phyloP scores from a whole-genome alignment of 1,284 basidiomycete species.

The Microbotryomycetes sp. region DNA sequence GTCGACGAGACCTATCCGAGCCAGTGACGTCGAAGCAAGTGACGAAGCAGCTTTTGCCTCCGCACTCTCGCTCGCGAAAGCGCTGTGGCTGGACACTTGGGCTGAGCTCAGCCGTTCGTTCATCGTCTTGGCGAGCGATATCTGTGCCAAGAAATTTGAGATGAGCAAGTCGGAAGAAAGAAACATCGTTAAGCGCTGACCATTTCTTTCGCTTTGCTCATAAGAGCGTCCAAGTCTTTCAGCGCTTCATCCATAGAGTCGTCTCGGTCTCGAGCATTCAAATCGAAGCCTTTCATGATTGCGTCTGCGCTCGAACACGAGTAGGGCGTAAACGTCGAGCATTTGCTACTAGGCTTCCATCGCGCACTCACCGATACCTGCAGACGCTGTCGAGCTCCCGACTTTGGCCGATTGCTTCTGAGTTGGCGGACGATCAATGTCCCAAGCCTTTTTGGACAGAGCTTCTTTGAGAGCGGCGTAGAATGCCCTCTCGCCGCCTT shows the following conservation, averaged over 20 bases:
- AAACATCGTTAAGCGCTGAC: constrained; percentile 44
- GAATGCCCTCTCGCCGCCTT: constrained; percentile 77
- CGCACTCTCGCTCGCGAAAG: constrained; percentile 22
- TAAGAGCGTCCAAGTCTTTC: constrained; percentile 81
- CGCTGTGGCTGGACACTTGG: constrained; percentile 17
- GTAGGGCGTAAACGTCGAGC: constrained; percentile 56
- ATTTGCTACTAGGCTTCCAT: constrained; percentile 66
- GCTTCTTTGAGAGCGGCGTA: constrained; percentile 72
- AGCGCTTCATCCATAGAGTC: constrained; percentile 70
- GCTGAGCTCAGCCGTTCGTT: constrained; percentile 48
- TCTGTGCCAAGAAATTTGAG: constrained; percentile 31
- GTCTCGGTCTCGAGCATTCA: constrained; percentile 57
- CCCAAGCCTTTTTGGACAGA: constrained; percentile 74
- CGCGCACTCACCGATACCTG: constrained; percentile 46
- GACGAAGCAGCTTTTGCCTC: constrained; percentile 61
- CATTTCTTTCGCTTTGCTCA: constrained; percentile 89
- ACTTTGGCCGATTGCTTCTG: not conserved
- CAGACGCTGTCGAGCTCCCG: not conserved
- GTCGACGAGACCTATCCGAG: constrained; percentile 66
- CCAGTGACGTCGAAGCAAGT: constrained; percentile 79
- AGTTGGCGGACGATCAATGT: not conserved
- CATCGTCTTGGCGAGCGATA: constrained; percentile 72
- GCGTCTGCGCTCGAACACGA: constrained; percentile 58
- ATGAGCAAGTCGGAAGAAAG: not conserved
- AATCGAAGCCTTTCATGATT: constrained; percentile 64